These are phyloP conservation scores for Trichoderma sp. DNA, from an alignment of 2,329 filamentous ascomycete species.

Conservation along the genomic window DNA sequence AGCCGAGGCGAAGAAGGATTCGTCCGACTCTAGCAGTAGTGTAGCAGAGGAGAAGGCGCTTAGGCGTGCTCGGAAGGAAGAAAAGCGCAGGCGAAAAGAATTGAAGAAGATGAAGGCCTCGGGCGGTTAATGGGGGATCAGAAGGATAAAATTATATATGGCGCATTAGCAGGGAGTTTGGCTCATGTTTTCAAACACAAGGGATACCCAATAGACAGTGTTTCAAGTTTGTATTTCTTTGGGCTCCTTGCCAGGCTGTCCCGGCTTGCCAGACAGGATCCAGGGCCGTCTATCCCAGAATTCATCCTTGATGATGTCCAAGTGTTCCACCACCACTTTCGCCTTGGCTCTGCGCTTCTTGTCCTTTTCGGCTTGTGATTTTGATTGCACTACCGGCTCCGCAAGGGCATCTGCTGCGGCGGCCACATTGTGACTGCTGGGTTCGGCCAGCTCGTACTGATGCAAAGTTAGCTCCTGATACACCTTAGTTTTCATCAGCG, in stretches of 20 bases:
- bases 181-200: conserved; percentile 25
- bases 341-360: conserved; percentile 79
- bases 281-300: conserved; percentile 90
- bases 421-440: conserved; percentile 45
- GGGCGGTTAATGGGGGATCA: background rate
- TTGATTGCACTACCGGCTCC: conserved; percentile 61
- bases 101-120: conserved; percentile 25
- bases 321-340: conserved; percentile 73
- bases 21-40: conserved; percentile 30
- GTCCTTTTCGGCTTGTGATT: conserved; percentile 79
- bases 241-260: conserved; percentile 64
- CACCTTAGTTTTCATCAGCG: too few relatives aligned
- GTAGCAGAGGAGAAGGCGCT: conserved; percentile 46
- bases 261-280: conserved; percentile 67
- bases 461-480: conserved; percentile 24
- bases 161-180: conserved; percentile 29
- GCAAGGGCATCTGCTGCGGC: conserved; percentile 47
- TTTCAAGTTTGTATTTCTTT: conserved; percentile 46
- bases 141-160: background rate
- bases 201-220: conserved; percentile 31
- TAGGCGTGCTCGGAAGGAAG: conserved; percentile 42
- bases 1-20: conserved; percentile 27
- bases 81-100: conserved; percentile 37
- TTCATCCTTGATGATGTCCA: conserved; percentile 92
- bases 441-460: conserved; percentile 69